phyloP scores from a whole-genome alignment of 768 basidiomycete genomes.

The Suillus subalutaceus region DNA sequence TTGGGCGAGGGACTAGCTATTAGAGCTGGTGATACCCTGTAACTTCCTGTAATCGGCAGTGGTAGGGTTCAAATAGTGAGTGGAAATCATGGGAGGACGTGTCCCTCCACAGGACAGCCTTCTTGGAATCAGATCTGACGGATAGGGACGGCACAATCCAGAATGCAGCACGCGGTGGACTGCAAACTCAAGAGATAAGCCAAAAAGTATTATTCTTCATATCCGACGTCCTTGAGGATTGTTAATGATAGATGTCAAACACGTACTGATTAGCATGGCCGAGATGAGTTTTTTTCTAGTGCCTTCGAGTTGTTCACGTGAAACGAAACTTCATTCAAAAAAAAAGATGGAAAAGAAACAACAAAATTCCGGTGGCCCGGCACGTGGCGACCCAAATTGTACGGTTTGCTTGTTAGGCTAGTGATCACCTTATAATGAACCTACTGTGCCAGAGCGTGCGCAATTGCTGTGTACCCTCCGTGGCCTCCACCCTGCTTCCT shows the following conservation, averaged over 20 bases:
- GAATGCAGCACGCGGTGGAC: neutral
- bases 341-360: neutral
- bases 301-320: conserved; percentile 6
- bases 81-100: neutral
- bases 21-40: conserved; percentile 1
- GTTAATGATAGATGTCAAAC: conserved; percentile 1
- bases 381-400: conserved; percentile 33
- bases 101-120: neutral
- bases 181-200: neutral
- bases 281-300: conserved; percentile 4
- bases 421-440: conserved; percentile 32
- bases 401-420: conserved; percentile 22
- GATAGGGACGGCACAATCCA: neutral
- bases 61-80: neutral
- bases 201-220: conserved; percentile 3
- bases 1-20: neutral
- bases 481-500: conserved; percentile 11
- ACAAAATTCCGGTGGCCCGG: conserved; percentile 19
- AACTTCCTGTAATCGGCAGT: neutral
- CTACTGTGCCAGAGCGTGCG: conserved; percentile 14
- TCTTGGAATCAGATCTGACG: neutral
- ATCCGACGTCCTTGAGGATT: conserved; percentile 1
- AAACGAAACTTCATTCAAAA: conserved; percentile 9
- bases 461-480: conserved; percentile 5
- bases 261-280: conserved; percentile 7